Conservation (phyloP, 1,284 basidiomycete species). For the Ustilago hordei region DNA sequence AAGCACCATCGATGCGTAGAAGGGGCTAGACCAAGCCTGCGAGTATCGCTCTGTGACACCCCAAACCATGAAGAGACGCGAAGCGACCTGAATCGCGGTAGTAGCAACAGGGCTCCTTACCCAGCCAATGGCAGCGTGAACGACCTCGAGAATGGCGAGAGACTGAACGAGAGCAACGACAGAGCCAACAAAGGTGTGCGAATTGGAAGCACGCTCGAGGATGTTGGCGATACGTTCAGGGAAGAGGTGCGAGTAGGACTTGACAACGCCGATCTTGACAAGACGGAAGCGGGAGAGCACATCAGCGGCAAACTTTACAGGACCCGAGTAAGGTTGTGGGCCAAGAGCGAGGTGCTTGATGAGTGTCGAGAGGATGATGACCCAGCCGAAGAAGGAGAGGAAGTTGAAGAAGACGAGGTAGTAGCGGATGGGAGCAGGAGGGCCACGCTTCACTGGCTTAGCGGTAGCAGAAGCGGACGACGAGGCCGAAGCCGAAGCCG, state of each 20-base stretch:
- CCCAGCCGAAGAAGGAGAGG: constrained; percentile 63
- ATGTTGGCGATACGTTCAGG: constrained; percentile 44
- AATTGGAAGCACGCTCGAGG: constrained; percentile 49
- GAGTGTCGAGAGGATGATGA: constrained; percentile 54
- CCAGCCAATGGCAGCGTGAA: constrained; percentile 83
- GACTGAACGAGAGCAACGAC: constrained; percentile 60
- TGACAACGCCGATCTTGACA: constrained; percentile 43
- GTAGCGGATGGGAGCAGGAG: constrained; percentile 36
- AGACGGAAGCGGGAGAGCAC: constrained; percentile 53
- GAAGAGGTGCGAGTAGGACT: constrained; percentile 46
- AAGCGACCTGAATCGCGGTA: constrained; percentile 86
- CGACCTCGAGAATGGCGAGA: constrained; percentile 62
- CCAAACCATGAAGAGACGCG: constrained; percentile 89
- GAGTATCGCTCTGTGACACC: constrained; percentile 69
- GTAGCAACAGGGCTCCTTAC: constrained; percentile 88
- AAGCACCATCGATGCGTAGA: constrained; percentile 90
- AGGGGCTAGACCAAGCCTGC: constrained; percentile 74
- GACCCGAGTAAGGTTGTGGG: constrained; percentile 39
- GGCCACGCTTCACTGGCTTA: constrained; percentile 38
- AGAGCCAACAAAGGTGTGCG: constrained; percentile 57
- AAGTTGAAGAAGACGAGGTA: constrained; percentile 62
- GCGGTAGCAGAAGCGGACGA: constrained; percentile 18
- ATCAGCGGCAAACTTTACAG: constrained; percentile 39
- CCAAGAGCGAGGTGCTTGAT: constrained; percentile 60
- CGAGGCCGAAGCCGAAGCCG: constrained; percentile 11